These are phyloP conservation scores for Capsicum rhomboideum DNA, from an alignment of 257 asterid species.

Conservation along the genomic window DNA sequence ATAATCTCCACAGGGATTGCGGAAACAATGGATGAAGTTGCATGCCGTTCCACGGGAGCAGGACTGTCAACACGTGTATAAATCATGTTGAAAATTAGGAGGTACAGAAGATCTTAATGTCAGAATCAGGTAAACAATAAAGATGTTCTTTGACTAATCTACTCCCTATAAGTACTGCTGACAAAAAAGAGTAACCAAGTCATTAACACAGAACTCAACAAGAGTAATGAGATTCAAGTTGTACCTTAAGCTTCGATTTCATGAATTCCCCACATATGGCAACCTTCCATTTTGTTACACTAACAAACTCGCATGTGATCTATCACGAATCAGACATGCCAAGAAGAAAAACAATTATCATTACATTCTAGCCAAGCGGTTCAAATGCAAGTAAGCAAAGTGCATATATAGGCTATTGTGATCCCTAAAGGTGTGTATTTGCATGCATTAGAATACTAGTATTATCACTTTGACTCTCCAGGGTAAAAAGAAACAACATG, in stretches of 20 bases:
- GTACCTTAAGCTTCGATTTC: constrained; percentile 79
- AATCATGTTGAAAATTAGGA: constrained; percentile 1
- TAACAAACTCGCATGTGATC: constrained; percentile 82
- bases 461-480: not conserved
- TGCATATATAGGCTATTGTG: not conserved
- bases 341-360: not conserved
- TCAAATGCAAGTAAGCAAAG: constrained; percentile 6
- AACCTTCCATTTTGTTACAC: constrained; percentile 83
- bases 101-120: not conserved
- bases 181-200: not conserved
- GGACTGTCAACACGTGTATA: constrained; percentile 35
- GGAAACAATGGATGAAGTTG: constrained; percentile 90
- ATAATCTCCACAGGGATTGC: constrained; percentile 95
- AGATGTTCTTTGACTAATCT: not conserved
- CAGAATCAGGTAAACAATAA: constrained; percentile 4
- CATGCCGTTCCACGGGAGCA: constrained; percentile 93
- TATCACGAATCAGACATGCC: constrained; percentile 16
- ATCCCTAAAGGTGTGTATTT: not conserved
- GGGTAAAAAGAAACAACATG: not conserved
- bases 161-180: not conserved
- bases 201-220: not conserved
- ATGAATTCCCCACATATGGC: constrained; percentile 95
- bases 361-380: not conserved
- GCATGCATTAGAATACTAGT: not conserved
- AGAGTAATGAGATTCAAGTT: not conserved